Conservation (phyloP, 2,329 filamentous ascomycete genomes). For the Xylariales sp. region DNA sequence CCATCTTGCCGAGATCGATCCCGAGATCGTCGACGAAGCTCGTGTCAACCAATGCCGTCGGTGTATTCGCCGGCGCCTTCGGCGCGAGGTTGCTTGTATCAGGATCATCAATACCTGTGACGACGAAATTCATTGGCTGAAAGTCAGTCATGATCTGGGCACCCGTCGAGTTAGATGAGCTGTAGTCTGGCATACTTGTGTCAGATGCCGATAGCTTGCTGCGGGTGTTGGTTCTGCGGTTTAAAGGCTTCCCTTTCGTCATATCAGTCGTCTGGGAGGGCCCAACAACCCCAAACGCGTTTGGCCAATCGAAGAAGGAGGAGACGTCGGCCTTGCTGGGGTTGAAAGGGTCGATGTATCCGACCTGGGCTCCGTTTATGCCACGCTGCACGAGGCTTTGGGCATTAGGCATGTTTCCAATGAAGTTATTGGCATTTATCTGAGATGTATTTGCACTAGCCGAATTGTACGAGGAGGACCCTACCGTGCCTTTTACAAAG, state of each 20-base stretch:
- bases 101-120: constrained; percentile 49
- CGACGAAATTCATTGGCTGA: constrained; percentile 47
- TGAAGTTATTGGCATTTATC: constrained; percentile 38
- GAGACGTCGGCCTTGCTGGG: constrained; percentile 44
- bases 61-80: constrained; percentile 58
- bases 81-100: constrained; percentile 47
- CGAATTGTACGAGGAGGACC: constrained; percentile 37
- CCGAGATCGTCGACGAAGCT: constrained; percentile 45
- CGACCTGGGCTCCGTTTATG: constrained; percentile 34
- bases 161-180: constrained; percentile 37
- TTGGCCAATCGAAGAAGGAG: constrained; percentile 48
- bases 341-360: constrained; percentile 45
- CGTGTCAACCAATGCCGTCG: constrained; percentile 47
- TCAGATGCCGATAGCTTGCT: constrained; percentile 53
- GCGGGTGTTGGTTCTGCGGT: constrained; percentile 41
- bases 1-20: constrained; percentile 43
- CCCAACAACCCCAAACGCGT: constrained; percentile 40
- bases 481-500: constrained; percentile 36
- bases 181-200: constrained; percentile 58
- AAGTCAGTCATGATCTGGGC: constrained; percentile 42
- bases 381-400: constrained; percentile 46
- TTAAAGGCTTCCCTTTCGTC: constrained; percentile 37
- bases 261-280: constrained; percentile 37
- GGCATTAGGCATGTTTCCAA: constrained; percentile 47
- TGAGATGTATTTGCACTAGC: constrained; percentile 40